Evolutionary conservation across 352 stramenopile genomes (phyloP).

Genomic region (Hyaloperonospora arabidopsidis): DNA sequence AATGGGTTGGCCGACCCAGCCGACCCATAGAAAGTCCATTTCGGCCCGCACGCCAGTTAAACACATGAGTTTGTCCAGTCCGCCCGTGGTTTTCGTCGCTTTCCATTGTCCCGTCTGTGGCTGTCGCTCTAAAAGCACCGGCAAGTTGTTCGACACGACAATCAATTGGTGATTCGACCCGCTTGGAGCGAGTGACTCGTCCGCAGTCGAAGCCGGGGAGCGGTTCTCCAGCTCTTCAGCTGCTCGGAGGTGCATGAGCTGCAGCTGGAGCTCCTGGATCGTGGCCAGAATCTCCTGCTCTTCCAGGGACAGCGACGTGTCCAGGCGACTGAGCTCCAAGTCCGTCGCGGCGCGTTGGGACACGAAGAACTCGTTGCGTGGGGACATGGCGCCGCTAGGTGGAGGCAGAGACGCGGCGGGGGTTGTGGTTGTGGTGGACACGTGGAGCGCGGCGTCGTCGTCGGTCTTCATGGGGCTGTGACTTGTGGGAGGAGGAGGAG

Average conservation of each 20-base stretch:
- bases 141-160: constrained; percentile 83
- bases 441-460: constrained; percentile 19
- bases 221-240: constrained; percentile 41
- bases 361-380: constrained; percentile 70
- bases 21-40: constrained; percentile 82
- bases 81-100: constrained; percentile 79
- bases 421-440: no score
- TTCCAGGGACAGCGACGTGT: constrained; percentile 59
- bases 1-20: constrained; percentile 85
- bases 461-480: constrained; percentile 1
- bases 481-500: no score
- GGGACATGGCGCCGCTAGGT: constrained; percentile 31
- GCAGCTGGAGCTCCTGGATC: constrained; percentile 85
- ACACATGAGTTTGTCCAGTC: constrained; percentile 80
- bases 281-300: constrained; percentile 85
- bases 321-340: constrained; percentile 57
- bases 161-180: constrained; percentile 59
- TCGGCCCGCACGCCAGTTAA: constrained; percentile 57
- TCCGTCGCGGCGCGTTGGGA: constrained; percentile 57
- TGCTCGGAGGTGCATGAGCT: constrained; percentile 66
- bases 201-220: constrained; percentile 34
- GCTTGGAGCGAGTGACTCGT: constrained; percentile 8
- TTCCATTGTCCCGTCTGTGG: constrained; percentile 75
- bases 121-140: constrained; percentile 65
- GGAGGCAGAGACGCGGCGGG: constrained; percentile 22